phyloP scores from a whole-genome alignment of 495 filamentous ascomycete species.

The Daldinia childiae region DNA sequence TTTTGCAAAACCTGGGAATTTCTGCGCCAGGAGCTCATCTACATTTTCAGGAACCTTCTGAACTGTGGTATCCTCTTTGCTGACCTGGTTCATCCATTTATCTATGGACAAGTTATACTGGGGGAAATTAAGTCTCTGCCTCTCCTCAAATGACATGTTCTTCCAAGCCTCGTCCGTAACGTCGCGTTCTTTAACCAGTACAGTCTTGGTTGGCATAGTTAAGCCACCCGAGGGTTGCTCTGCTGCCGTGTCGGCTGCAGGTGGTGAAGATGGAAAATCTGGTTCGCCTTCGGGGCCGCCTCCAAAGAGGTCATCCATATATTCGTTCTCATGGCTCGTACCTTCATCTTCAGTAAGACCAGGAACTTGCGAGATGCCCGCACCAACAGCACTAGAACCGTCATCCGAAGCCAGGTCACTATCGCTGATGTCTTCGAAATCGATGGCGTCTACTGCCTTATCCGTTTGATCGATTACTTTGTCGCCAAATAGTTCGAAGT shows the following conservation, averaged over 20 bases:
- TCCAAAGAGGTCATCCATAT: conserved; percentile 60
- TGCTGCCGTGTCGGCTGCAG: conserved; percentile 41
- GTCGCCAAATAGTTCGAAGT: conserved; percentile 21
- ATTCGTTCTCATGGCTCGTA: conserved; percentile 55
- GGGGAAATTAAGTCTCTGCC: conserved; percentile 46
- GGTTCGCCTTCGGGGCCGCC: conserved; percentile 49
- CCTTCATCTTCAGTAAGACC: conserved; percentile 60
- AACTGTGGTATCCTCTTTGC: conserved; percentile 57
- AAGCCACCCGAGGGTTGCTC: conserved; percentile 25
- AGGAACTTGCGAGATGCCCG: conserved; percentile 52
- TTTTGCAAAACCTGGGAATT: conserved; percentile 76
- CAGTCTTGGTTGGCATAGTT: conserved; percentile 17
- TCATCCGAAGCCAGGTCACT: conserved; percentile 62
- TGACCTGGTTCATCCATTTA: conserved; percentile 48
- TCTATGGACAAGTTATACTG: conserved; percentile 38
- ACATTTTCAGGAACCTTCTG: conserved; percentile 63
- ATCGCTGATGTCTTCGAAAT: conserved; percentile 85
- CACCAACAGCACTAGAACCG: conserved; percentile 47
- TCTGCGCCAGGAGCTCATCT: conserved; percentile 71
- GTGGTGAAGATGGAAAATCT: conserved; percentile 50
- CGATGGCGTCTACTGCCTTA: conserved; percentile 60
- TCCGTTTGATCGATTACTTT: conserved; percentile 35
- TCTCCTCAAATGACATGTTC: conserved; percentile 59
- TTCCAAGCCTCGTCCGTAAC: conserved; percentile 46
- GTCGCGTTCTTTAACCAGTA: conserved; percentile 19